Base-by-base conservation (phyloP, 148 eudicot species). In the Linanthus parryae region DNA sequence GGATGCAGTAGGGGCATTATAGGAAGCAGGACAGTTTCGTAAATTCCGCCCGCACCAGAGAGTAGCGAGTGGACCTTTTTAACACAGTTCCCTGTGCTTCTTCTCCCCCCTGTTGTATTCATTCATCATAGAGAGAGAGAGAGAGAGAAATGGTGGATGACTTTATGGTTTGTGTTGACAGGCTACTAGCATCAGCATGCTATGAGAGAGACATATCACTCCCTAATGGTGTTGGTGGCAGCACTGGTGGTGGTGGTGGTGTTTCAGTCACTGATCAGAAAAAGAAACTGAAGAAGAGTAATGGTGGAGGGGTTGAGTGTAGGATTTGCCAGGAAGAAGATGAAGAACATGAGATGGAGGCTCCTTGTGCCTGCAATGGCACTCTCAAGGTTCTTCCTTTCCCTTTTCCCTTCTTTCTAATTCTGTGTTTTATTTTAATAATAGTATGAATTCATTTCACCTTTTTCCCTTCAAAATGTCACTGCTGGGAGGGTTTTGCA, bases 311-410 rank as follows among this genome's bases (percentile, higher is more conserved):
- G 16, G 81, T 71, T 48, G 94, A 85, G 72, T 85, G 95, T 69
- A 79, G 88, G 58, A 85, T 85, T 65, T 85, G 88, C 54, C 95
- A 85, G 25, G 94, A 85, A 48, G 95, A 85, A 66, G 85, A 76
- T 66, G 83, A 82, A 9, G 77, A 81, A 38, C 45, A 60, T 18
- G 66, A 76, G 18, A 48, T 85, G 66, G 95, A 85, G 59, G 68
- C 85, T 57, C 95, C 95, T 65, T 85, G 95, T 72, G 70, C 83
- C 64, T 85, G 95, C 49, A 85, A 82, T 73, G 95, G 95, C 66
- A 85, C 95, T 74, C 78, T 85, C 44, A 85, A 85, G 88, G 94
- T 85, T 55, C 22, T 7, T 19, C 58, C 22, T 7, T 19, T 24
- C 42, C 34, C 27, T 48, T 34, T 38, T 25, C 12, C 22, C 19